Base-by-base conservation (phyloP, 129 eudicot genomes). In the Glebionis coronaria region DNA sequence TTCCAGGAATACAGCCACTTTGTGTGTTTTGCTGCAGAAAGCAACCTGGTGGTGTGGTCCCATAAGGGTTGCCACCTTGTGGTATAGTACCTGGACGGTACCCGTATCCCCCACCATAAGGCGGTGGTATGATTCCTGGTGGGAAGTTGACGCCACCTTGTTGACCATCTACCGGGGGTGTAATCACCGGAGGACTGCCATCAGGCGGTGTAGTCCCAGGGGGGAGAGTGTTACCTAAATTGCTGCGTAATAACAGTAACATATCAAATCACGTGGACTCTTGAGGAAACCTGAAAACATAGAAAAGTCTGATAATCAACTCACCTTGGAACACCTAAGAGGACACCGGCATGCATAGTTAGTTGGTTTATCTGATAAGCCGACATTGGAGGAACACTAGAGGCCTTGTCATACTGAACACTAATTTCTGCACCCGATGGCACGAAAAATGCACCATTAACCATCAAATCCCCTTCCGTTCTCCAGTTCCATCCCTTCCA, bases 401-500 rank as follows among this genome's bases (percentile, higher is more conserved):
- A 74, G 44, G 91, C 97, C 77, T 70, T 72, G 28, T 74, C 69
- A 12, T 84, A 88, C 61, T 80, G 85, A 35, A 73, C 25, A 42
- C 68, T 79, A 12, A 79, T 38, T 18, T 80, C 93, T 27, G 66
- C 85, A 74, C 99, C 99, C 0, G 99, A 94, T 11, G 99, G 93
- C 23, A 87, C 95, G 66, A 93, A 93, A 71, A 83, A 86, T 10
- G 99, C 99, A 40, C 97, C 97, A 23, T 90, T 90, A 20, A 84
- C 95, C 97, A 90, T 72, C 28, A 76, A 44, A 73, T 90, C 97
- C 23, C 92, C 97, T 12, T 90, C 90, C 0, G 95, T 55, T 71
- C 92, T 87, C 97, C 97, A 90, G 49, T 90, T 85, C 97, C 97
- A 90, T 14, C 66, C 72, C 14, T 71, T 71, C 97, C 97, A 90